These are phyloP conservation scores for Clitopilus hobsonii DNA, from an alignment of 768 basidiomycete genomes.

Conservation along the genomic window DNA sequence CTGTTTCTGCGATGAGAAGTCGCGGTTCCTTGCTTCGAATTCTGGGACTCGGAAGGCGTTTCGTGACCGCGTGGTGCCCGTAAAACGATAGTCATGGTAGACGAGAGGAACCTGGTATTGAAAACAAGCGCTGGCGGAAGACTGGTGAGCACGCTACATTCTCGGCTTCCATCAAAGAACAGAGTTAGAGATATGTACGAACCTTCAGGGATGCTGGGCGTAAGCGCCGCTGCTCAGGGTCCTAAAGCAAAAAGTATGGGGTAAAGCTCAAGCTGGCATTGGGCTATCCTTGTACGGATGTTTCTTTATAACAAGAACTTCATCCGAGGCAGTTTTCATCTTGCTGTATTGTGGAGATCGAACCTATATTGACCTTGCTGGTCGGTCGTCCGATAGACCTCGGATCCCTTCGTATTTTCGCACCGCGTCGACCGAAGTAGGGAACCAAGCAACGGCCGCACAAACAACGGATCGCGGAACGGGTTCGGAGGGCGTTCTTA, in stretches of 20 bases:
- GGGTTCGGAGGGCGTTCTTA: neutral
- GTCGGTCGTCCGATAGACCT: neutral
- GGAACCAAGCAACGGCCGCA: neutral
- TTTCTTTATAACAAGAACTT: neutral
- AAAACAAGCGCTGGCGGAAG: too few species aligned
- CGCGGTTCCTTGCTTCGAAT: neutral
- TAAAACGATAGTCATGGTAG: neutral
- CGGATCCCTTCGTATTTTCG: too few species aligned
- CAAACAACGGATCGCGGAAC: neutral
- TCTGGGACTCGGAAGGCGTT: neutral
- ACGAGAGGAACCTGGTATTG: neutral
- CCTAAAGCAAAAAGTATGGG: neutral
- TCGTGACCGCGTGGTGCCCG: neutral
- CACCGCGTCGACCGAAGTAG: too few species aligned
- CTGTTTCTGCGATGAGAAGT: neutral
- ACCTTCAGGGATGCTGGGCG: neutral
- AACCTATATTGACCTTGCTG: too few species aligned
- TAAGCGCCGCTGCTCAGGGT: neutral
- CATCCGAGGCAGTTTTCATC: neutral
- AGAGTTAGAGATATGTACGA: neutral
- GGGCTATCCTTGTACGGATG: neutral
- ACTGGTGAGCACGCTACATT: too few species aligned
- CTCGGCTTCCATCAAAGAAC: neutral
- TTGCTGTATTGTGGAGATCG: neutral
- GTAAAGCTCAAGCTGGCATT: neutral